Conservation (phyloP, 805 yeast species). For the Ogataea ganodermae region DNA sequence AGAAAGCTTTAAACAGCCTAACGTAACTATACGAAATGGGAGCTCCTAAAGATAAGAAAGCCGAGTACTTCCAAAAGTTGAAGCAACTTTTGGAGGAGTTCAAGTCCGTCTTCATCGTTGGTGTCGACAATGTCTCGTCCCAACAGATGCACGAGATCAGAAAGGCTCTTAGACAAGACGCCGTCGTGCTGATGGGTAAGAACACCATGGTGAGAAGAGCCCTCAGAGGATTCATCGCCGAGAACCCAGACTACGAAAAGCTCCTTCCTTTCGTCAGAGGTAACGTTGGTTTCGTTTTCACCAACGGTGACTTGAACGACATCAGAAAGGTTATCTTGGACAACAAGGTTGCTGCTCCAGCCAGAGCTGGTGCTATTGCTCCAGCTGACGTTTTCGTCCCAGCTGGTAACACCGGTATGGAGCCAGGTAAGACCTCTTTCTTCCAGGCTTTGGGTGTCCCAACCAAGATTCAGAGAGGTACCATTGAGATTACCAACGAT, state of each 20-base stretch:
- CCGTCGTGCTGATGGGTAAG: conserved; percentile 98
- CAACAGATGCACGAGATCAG: conserved; percentile 99
- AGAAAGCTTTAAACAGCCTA: conserved; percentile 86
- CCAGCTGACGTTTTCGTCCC: conserved; percentile 97
- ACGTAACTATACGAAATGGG: conserved; percentile 96
- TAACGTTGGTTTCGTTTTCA: conserved; percentile 99
- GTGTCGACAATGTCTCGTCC: conserved; percentile 99
- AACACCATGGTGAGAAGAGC: conserved; percentile 99
- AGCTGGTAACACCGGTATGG: conserved; percentile 99
- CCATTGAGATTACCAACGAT: conserved; percentile 97
- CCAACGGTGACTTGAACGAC: conserved; percentile 90
- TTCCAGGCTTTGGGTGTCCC: conserved; percentile 99
- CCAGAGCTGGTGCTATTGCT: conserved; percentile 99
- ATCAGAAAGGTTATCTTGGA: conserved; percentile 85
- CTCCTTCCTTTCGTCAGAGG: conserved; percentile 94
- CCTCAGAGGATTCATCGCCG: conserved; percentile 90
- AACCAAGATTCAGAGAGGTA: conserved; percentile 99
- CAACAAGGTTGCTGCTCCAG: conserved; percentile 99
- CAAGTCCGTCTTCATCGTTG: conserved; percentile 98
- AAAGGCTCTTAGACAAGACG: conserved; percentile 92
- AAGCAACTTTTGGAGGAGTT: conserved; percentile 93
- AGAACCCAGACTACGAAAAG: conserved; percentile 95
- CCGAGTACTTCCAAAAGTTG: conserved; percentile 91
- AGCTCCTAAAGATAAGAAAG: conserved; percentile 98
- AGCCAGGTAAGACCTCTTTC: conserved; percentile 99